Base-by-base conservation (phyloP, 345 rosid species). In the Dipteronia sinensis region DNA sequence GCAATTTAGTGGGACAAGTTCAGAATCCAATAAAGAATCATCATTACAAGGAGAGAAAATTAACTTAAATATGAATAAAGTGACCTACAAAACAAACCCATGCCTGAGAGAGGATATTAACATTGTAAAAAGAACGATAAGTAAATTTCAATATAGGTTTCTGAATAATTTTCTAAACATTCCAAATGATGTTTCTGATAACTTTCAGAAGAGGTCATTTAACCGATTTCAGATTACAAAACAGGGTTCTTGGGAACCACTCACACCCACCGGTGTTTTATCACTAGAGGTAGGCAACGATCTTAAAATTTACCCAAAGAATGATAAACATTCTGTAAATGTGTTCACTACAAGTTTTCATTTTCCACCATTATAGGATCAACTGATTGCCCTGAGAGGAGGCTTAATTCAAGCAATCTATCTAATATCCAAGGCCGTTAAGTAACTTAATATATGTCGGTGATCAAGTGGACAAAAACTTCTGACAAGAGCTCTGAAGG, bases 1-100 rank as follows among this genome's bases (percentile, higher is more conserved):
- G 83, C 73, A 81, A 79, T 63, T 13, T 12, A 17, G 40, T 56
- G 68, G 79, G 25, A 56, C 10, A 71, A 65, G 74, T 71, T 82
- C 59, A 80, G 80, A 76, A 72, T 64, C 70, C 46, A 12, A 11
- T 15, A 8, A 13, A 47, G 47, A 49, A 38, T 20, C 53, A 22
- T 9, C 62, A 66, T 42, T 8, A 42, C 0, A 42, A 42, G 46
- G 10, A 42, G 44, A 11, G 40, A 27, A 23, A 53, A 11, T 2
- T 10, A 58, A 55, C n/a, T 44, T 38, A 47, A 42, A 55, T 71
- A 34, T 62, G 2, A 73, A 29, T 27, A 64, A 47, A 29, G 17
- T 8, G 56, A 7, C 12, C 53, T 23, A 55, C 64, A 53, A 29
- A 55, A 38, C 46, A 53, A 9, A 7, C 47, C 46, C 19, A 13